These are phyloP conservation scores for Flaveria trinervia DNA, from an alignment of 129 eudicot species.

Conservation along the genomic window DNA sequence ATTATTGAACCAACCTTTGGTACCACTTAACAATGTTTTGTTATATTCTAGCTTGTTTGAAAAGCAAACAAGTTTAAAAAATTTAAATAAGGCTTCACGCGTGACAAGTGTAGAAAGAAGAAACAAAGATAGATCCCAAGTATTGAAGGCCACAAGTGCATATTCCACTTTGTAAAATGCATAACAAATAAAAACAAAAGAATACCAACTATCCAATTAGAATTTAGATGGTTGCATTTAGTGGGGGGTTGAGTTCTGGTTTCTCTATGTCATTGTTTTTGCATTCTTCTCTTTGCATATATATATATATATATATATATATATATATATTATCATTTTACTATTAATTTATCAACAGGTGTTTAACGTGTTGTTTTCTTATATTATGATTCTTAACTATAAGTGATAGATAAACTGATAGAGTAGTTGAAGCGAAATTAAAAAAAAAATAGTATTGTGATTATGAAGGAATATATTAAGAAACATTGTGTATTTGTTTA, in stretches of 20 bases:
- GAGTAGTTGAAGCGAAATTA: neutral
- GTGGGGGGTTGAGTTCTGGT: conserved; percentile 3
- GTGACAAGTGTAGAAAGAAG: conserved; percentile 25
- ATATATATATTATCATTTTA: neutral
- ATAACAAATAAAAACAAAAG: neutral
- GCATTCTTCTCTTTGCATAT: neutral
- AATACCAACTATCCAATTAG: neutral
- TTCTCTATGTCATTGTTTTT: conserved; percentile 5
- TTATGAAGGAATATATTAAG: neutral
- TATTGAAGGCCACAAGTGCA: conserved; percentile 16
- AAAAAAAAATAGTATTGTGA: neutral
- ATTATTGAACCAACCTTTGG: neutral
- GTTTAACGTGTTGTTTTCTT: no score
- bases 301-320: no score
- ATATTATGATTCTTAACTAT: neutral
- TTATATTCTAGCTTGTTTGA: conserved; percentile 2
- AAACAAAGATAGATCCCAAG: neutral
- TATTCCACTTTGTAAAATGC: conserved; percentile 10
- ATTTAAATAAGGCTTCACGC: conserved; percentile 8
- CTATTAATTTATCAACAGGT: no score
- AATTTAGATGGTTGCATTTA: neutral
- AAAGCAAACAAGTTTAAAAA: conserved; percentile 16
- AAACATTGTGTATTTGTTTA: neutral
- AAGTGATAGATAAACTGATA: no score
- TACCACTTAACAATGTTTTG: neutral